Conservation (phyloP, 768 basidiomycete genomes). For the Omphalotus guepiniiformis region DNA sequence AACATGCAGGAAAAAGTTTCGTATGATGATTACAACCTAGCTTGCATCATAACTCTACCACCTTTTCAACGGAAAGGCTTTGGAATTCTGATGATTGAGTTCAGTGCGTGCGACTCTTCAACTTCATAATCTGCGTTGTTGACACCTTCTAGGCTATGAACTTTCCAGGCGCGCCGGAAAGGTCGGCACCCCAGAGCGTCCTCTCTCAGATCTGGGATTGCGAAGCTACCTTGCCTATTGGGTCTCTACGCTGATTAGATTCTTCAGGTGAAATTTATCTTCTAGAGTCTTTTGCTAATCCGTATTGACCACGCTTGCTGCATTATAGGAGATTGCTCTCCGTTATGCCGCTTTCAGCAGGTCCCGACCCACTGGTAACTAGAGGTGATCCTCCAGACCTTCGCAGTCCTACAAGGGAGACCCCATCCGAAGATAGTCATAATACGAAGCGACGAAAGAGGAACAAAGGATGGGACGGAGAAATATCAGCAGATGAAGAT, state of each 20-base stretch:
- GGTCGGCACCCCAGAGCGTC: constrained; percentile 91
- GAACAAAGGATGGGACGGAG: constrained; percentile 75
- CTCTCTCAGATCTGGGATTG: constrained; percentile 89
- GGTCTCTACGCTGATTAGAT: constrained; percentile 80
- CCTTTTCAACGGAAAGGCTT: constrained; percentile 88
- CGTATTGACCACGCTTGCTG: constrained; percentile 40
- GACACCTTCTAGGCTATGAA: constrained; percentile 70
- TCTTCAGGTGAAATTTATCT: constrained; percentile 55
- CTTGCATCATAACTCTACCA: constrained; percentile 93
- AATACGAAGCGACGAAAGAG: constrained; percentile 42
- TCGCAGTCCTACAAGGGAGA: constrained; percentile 5
- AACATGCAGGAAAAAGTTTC: constrained; percentile 78
- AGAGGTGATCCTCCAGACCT: constrained; percentile 4
- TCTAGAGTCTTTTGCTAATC: constrained; percentile 22
- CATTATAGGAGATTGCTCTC: constrained; percentile 3
- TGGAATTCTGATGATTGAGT: constrained; percentile 96
- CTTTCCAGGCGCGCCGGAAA: constrained; percentile 76
- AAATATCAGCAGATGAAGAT: constrained; percentile 40
- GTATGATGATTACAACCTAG: constrained; percentile 96
- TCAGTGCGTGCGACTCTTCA: constrained; percentile 60
- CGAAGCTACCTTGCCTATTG: constrained; percentile 88
- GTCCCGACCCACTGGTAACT: neutral
- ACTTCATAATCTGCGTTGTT: neutral
- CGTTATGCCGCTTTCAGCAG: neutral
- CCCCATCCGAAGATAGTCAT: constrained; percentile 18